Evolutionary conservation across 2,329 filamentous ascomycete species (phyloP), one percentile per base, ranked within the genome.

Genomic region (Colletotrichum sp.): DNA sequence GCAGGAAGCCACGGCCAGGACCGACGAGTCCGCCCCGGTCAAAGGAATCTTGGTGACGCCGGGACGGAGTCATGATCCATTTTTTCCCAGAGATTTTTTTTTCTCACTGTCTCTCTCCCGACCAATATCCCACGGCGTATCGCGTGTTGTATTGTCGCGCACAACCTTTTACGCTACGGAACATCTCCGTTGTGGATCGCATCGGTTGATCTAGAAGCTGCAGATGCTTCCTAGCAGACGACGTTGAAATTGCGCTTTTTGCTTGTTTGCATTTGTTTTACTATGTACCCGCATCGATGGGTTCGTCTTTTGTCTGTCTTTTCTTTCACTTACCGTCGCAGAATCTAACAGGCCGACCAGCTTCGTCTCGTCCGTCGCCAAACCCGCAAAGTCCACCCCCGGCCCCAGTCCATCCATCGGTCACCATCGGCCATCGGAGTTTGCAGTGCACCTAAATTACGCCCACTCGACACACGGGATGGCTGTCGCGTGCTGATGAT

Each of bases 161-260:
- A 22, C 56, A 61, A 75, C 28, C 32, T 18, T n/a, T 25, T 32
- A 66, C 18, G 25, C 69, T 58, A 73, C 73, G 73, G 70, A 76
- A 74, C 65, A 69, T 74, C 64, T 76, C 74, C 74, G 74, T 74
- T 48, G 70, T 73, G 70, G 74, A 74, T 12, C 65, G 65, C 36
- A 58, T 69, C 58, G 64, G 64, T 56, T 12, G 56, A 60, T 69
- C 64, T 55, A 76, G 74, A 74, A 69, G 64, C 64, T 39, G 32
- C 60, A 32, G 34, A 58, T 52, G 70, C 30, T 27, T 60, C 16
- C 43, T 32, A 36, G 65, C 28, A 43, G 16, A 52, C 32, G 66
- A 56, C 15, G 66, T 60, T 30, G 18, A 61, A 60, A 28, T 69
- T 48, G 36, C 67, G 32, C 22, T 60, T 32, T 56, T 34, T 34